Evolutionary conservation across 192 early-diverging fungal genomes (phyloP), one percentile per base, ranked within the genome.

Genomic region (Phlyctochytrium arcticum): DNA sequence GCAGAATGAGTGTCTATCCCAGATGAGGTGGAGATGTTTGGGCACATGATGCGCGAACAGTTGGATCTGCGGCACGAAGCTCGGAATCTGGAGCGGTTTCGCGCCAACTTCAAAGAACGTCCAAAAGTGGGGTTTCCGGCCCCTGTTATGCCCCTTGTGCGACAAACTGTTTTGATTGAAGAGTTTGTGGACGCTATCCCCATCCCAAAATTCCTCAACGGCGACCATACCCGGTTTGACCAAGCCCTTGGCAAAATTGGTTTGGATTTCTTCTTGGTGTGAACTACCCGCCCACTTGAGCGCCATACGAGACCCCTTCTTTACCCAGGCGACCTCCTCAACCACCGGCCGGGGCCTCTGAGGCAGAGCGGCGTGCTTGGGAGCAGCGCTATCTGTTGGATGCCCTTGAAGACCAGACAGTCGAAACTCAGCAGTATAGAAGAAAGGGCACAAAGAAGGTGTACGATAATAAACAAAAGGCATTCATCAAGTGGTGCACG

Each of bases 1-100:
- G 80, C 92, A 56, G 72, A 86, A 24, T 96, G 92, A 91, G 77
- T 98, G n/a, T 87, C 86, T 4, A 68, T 98, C 5, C 92, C 90
- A 0, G 90, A 96, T 30, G 94, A 98, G 70, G 92, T 96, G 7
- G 66, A 60, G 0, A 85, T 89, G 36, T 98, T 98, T 84, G 88
- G 89, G 29, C 61, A 71, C 4, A 96, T 98, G 94, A 96, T 98
- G 93, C 72, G 77, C 36, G 80, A 85, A 27, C 96, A 98, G 69
- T 70, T 95, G 26, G 91, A 98, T 74, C 63, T 98, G 49, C 74
- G 87, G 21, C 74, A 77, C 9, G 96, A 98, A 70, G 90, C 87
- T 5, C 42, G 64, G 9, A 92, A 96, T 62, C 59, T 94, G 49
- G 8, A 78, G 75, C 2, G 77, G 84, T 53, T 80, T 55, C 56